phyloP scores from a whole-genome alignment of 345 rosid genomes.

The Laguncularia racemosa region DNA sequence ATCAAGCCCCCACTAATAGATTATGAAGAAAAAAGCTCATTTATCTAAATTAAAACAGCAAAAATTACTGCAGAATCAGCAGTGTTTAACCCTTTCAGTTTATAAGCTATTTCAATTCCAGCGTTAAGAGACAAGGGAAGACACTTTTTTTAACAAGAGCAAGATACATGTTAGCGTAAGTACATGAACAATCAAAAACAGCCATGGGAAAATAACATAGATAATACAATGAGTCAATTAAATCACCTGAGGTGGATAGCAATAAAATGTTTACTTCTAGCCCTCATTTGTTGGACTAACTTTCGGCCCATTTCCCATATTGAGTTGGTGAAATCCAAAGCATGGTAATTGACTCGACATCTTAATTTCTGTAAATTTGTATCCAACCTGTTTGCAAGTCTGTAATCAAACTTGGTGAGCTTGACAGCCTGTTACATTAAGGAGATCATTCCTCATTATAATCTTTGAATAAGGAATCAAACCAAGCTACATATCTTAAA shows the following conservation, averaged over 20 bases:
- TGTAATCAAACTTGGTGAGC: constrained; percentile 82
- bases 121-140: too few species aligned
- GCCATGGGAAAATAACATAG: constrained; percentile 9
- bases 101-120: too few species aligned
- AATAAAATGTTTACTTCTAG: constrained; percentile 68
- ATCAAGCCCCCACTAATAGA: too few species aligned
- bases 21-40: too few species aligned
- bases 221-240: background rate
- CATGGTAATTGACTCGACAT: constrained; percentile 92
- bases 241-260: constrained; percentile 88
- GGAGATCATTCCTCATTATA: too few species aligned
- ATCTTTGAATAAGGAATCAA: too few species aligned
- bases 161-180: too few species aligned
- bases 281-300: constrained; percentile 68
- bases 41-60: too few species aligned
- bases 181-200: background rate
- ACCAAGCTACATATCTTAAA: too few species aligned
- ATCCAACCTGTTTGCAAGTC: constrained; percentile 84
- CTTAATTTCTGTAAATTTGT: constrained; percentile 83
- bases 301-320: constrained; percentile 68
- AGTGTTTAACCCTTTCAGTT: too few species aligned
- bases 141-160: too few species aligned
- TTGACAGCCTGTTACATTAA: constrained; percentile 65
- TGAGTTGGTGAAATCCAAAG: constrained; percentile 78
- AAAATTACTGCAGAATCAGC: too few species aligned